phyloP scores from a whole-genome alignment of 208 protist species.

The Porcisia hertigi region DNA sequence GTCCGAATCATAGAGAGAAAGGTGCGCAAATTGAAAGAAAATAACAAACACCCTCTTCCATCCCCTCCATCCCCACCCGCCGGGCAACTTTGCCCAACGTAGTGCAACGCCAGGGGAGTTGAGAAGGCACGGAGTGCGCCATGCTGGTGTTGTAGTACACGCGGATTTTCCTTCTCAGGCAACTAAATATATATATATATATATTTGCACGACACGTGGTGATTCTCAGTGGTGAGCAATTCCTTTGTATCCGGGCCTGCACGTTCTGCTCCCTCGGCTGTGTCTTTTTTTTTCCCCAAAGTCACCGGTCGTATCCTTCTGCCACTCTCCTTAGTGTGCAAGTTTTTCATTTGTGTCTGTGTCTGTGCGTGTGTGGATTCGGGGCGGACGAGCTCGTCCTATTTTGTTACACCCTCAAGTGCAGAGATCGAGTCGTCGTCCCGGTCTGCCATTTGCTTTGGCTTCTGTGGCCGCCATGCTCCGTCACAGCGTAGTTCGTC shows the following conservation, averaged over 20 bases:
- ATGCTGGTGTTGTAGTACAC: too few relatives aligned
- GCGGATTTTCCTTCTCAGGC: too few relatives aligned
- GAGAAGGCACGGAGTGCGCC: too few relatives aligned
- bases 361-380: neutral
- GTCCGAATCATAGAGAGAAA: neutral
- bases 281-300: too few relatives aligned
- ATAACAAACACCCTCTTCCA: too few relatives aligned
- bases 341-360: constrained; percentile 1
- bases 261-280: constrained; percentile 9
- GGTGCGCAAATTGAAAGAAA: neutral
- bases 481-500: constrained; percentile 15
- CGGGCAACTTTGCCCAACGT: too few relatives aligned
- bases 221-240: too few relatives aligned
- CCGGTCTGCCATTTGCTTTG: neutral
- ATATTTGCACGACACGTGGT: too few relatives aligned
- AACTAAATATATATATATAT: too few relatives aligned
- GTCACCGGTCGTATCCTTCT: constrained; percentile 6
- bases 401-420: neutral
- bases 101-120: too few relatives aligned
- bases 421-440: neutral
- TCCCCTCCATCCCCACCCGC: too few relatives aligned
- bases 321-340: neutral
- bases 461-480: constrained; percentile 20
- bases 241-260: too few relatives aligned
- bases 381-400: neutral